These are phyloP conservation scores for Kandelia obovata DNA, from an alignment of 345 rosid species.

Conservation along the genomic window DNA sequence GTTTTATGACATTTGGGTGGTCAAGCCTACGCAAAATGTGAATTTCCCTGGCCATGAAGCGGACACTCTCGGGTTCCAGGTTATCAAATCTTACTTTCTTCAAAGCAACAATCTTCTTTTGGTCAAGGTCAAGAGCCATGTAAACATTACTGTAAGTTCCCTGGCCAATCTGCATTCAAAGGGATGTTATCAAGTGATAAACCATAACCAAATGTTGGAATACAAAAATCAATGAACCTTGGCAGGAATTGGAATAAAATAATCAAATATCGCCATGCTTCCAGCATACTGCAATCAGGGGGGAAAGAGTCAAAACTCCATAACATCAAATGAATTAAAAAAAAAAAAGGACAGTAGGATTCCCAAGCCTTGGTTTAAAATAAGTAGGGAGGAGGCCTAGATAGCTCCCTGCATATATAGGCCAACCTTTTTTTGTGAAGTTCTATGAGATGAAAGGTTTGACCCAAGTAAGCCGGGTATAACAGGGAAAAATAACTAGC, in stretches of 20 bases:
- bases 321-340: too few relatives aligned
- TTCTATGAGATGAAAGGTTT: too few relatives aligned
- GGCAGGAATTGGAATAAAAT: background rate
- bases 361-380: too few relatives aligned
- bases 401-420: too few relatives aligned
- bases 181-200: constrained; percentile 13
- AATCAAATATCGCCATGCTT: background rate
- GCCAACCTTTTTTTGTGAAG: too few relatives aligned
- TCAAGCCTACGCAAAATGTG: constrained; percentile 90
- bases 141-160: constrained; percentile 97
- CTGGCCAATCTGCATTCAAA: constrained; percentile 82
- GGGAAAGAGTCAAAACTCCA: too few relatives aligned
- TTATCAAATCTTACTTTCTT: constrained; percentile 97
- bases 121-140: constrained; percentile 92
- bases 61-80: constrained; percentile 91
- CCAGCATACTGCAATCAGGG: too few relatives aligned
- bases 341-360: too few relatives aligned
- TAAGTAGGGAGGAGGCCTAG: too few relatives aligned
- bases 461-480: too few relatives aligned
- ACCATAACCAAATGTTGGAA: background rate
- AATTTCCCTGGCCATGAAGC: constrained; percentile 97
- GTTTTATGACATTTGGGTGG: constrained; percentile 89
- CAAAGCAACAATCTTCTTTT: constrained; percentile 87
- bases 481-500: too few relatives aligned
- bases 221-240: too few relatives aligned